Percentiles rank a stretch among this genome's conserved stretches.
Evolutionary conservation across 1,139 yeast species (phyloP).

Genomic region (Scheffersomyces insectosa): DNA sequence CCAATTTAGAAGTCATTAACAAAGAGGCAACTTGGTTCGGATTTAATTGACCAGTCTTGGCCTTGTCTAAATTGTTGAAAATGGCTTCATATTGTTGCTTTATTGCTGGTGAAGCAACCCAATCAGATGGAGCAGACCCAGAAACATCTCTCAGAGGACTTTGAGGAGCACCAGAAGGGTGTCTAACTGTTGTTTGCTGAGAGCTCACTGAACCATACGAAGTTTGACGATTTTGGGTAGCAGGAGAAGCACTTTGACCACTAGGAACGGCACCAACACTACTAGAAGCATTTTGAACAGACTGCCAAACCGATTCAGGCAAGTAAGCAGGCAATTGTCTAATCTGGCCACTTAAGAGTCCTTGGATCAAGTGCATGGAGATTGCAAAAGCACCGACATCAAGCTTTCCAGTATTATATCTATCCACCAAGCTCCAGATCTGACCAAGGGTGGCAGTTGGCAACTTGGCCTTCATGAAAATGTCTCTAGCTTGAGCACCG

Average conservation of each 20-base stretch:
- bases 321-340: slow-evolving; percentile 67
- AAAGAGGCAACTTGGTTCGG: slow-evolving; percentile 86
- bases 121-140: slow-evolving; percentile 37
- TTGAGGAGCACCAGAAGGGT: slow-evolving; percentile 17
- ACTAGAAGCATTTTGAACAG: slow-evolving; percentile 26
- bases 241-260: slow-evolving; percentile 9
- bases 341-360: slow-evolving; percentile 66
- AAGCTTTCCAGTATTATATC: slow-evolving; percentile 69
- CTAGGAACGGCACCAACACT: neutral
- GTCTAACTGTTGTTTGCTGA: slow-evolving; percentile 45
- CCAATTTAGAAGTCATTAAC: slow-evolving; percentile 81
- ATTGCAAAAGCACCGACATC: slow-evolving; percentile 75
- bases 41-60: slow-evolving; percentile 61
- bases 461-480: slow-evolving; percentile 83
- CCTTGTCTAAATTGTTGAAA: slow-evolving; percentile 74
- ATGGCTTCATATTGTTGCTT: slow-evolving; percentile 77
- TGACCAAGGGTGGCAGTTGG: slow-evolving; percentile 76
- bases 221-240: slow-evolving; percentile 31
- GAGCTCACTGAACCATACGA: slow-evolving; percentile 53
- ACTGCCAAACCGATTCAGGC: slow-evolving; percentile 69
- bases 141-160: slow-evolving; percentile 13
- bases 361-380: slow-evolving; percentile 95
- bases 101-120: slow-evolving; percentile 70
- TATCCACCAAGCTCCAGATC: slow-evolving; percentile 87
- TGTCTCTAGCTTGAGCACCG: slow-evolving; percentile 79